Percentiles rank a stretch among this genome's conserved stretches.
These are phyloP conservation scores for Aspergillus cavernicola DNA, from an alignment of 495 filamentous ascomycete genomes.

Conservation along the genomic window DNA sequence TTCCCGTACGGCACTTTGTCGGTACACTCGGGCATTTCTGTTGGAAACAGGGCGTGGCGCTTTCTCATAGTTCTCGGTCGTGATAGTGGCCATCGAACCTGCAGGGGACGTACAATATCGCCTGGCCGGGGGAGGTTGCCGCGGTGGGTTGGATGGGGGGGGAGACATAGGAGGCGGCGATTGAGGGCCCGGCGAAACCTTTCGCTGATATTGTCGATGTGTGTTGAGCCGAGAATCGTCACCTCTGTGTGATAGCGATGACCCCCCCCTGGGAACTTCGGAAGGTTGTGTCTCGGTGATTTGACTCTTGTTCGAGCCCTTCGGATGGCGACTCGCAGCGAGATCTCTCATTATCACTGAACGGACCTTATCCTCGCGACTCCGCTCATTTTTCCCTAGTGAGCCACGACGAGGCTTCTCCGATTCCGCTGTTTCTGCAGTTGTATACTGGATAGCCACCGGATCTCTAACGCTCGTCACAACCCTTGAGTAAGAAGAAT, in stretches of 20 bases:
- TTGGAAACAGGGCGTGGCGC: constrained; percentile 12
- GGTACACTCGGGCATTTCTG: constrained; percentile 19
- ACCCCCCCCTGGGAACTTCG: not conserved
- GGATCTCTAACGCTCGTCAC: constrained; percentile 1
- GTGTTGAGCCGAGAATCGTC: not conserved
- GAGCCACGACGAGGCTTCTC: not conserved
- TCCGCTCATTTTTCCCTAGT: constrained; percentile 13
- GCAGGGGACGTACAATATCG: constrained; percentile 22
- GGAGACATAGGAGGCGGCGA: constrained; percentile 32
- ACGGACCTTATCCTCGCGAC: constrained; percentile 24
- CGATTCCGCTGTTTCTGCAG: not conserved
- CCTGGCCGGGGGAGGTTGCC: constrained; percentile 12
- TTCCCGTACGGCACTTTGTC: constrained; percentile 30
- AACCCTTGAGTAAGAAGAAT: not conserved
- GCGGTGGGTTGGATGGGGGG: constrained; percentile 24
- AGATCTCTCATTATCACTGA: constrained; percentile 25
- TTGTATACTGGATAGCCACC: not conserved
- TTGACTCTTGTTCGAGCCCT: constrained; percentile 2
- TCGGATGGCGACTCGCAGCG: constrained; percentile 17
- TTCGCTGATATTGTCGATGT: constrained; percentile 13
- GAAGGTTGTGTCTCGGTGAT: constrained; percentile 5
- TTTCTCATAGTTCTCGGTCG: constrained; percentile 10
- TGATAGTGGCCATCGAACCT: not conserved
- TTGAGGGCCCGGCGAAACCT: constrained; percentile 27
- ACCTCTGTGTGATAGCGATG: not conserved